phyloP scores from a whole-genome alignment of 495 filamentous ascomycete genomes.

The Glonium stellatum region DNA sequence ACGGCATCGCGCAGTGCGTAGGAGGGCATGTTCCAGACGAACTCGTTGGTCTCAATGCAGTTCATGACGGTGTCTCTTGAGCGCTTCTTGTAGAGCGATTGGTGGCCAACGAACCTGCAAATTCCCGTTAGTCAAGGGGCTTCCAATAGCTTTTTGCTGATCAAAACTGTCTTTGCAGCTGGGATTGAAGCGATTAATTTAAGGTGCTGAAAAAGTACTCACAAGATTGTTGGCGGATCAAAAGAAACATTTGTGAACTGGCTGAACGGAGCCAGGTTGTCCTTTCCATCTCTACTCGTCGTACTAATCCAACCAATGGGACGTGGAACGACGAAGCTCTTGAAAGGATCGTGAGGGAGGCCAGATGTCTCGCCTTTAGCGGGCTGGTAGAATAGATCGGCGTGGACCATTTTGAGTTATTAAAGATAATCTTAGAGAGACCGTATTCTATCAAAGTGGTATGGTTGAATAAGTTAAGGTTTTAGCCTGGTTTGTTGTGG shows the following conservation, averaged over 20 bases:
- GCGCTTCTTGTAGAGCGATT: not conserved
- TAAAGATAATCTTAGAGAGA: not conserved
- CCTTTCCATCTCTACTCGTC: constrained; percentile 24
- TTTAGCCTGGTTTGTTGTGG: too few species aligned
- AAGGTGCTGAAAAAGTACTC: not conserved
- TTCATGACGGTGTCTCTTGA: constrained; percentile 9
- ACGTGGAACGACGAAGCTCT: constrained; percentile 41
- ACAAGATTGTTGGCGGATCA: constrained; percentile 25
- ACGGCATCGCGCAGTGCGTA: constrained; percentile 1
- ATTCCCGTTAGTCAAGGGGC: not conserved
- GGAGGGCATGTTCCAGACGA: constrained; percentile 6
- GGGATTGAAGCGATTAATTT: not conserved
- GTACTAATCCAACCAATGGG: constrained; percentile 46
- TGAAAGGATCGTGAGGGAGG: constrained; percentile 42
- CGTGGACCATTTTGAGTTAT: not conserved
- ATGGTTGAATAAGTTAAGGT: too few species aligned
- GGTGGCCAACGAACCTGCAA: not conserved
- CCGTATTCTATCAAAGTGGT: not conserved
- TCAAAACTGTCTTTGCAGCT: too few species aligned
- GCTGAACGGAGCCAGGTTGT: constrained; percentile 27
- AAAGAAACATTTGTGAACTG: constrained; percentile 29
- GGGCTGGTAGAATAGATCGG: constrained; percentile 1
- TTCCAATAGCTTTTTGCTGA: too few species aligned
- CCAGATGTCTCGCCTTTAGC: constrained; percentile 9
- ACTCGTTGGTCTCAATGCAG: constrained; percentile 2